Evolutionary conservation across 768 basidiomycete genomes (phyloP).

Genomic region (button mushroom (Agaricus bisporus)): DNA sequence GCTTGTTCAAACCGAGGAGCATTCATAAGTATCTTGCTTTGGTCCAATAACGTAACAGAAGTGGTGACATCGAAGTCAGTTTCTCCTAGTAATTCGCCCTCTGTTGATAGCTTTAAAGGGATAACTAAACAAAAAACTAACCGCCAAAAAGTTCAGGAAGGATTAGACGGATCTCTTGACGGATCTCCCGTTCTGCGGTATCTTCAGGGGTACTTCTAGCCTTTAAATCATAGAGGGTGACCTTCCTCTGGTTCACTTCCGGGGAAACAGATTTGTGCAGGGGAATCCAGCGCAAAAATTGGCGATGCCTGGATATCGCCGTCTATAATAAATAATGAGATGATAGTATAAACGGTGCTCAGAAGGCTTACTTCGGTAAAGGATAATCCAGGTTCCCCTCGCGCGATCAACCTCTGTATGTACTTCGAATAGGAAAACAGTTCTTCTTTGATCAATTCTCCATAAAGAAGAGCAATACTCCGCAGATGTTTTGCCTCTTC

Average conservation of each 20-base stretch:
- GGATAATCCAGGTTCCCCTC: constrained; percentile 61
- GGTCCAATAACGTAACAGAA: constrained; percentile 30
- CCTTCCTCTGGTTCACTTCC: constrained; percentile 61
- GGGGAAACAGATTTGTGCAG: constrained; percentile 54
- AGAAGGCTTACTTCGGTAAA: constrained; percentile 38
- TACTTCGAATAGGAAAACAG: constrained; percentile 73
- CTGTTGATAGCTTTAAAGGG: background rate
- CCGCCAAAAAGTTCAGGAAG: constrained; percentile 69
- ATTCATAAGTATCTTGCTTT: constrained; percentile 40
- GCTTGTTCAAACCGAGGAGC: constrained; percentile 75
- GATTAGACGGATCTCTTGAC: constrained; percentile 58
- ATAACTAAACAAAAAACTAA: constrained; percentile 13
- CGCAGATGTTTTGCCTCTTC: constrained; percentile 49
- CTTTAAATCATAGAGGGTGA: constrained; percentile 63
- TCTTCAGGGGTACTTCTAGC: constrained; percentile 70
- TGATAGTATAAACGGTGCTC: background rate
- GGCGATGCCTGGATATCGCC: constrained; percentile 55
- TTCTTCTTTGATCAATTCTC: constrained; percentile 61
- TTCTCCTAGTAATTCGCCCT: background rate
- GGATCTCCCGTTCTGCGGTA: constrained; percentile 59
- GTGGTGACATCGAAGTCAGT: constrained; percentile 17
- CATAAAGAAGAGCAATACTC: constrained; percentile 62
- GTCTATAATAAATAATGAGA: constrained; percentile 24
- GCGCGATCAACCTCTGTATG: constrained; percentile 75
- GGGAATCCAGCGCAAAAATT: constrained; percentile 69